Base-by-base conservation (phyloP, 106 monocot species). In the Cymbidium sinense region DNA sequence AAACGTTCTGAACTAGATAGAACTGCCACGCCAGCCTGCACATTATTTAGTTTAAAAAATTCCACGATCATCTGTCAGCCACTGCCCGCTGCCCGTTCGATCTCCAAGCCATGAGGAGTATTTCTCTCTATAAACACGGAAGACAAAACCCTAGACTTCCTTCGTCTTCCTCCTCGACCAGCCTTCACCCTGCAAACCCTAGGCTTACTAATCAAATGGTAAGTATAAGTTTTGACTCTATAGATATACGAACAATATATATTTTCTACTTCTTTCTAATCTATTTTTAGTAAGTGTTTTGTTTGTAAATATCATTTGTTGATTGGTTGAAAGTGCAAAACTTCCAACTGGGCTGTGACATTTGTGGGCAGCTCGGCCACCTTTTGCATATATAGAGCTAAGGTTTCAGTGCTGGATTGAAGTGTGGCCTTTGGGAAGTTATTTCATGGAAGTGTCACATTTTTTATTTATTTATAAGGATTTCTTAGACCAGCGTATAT, bases 281-380 rank as follows among this genome's bases (percentile, higher is more conserved):
- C 64, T 64, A 25, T n/a, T 64, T 30, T 64, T 5, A 28, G 30
- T 12, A 30, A 64, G 64, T 30, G 20, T 64, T 64, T 28, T 8
- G 5, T n/a, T 30, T 10, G 25, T 28, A 64, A 64, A 30, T 10
- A 10, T 30, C 7, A 30, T 28, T 25, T 64, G 27, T 27, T 64
- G 5, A 0, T 64, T 11, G 41, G 41, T 41, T 41, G 41, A 41
- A 64, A 64, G 28, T 64, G 64, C 64, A 64, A 64, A 64, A 27
- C 28, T 64, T 64, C 64, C 64, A 64, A 30, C 29, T 13, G 64
- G 28, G 64, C 64, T 64, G 64, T n/a, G 64, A 30, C 64, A 64
- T n/a, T 19, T 64, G 64, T 64, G 64, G 29, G 29, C 64, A 64
- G 64, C 64, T 64, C 64, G 64, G 64, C 64, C 64, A 64, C 64